Evolutionary conservation across 805 yeast species (phyloP), one percentile per base, ranked within the genome.

Genomic region (Hanseniaspora pseudoguilliermondii): DNA sequence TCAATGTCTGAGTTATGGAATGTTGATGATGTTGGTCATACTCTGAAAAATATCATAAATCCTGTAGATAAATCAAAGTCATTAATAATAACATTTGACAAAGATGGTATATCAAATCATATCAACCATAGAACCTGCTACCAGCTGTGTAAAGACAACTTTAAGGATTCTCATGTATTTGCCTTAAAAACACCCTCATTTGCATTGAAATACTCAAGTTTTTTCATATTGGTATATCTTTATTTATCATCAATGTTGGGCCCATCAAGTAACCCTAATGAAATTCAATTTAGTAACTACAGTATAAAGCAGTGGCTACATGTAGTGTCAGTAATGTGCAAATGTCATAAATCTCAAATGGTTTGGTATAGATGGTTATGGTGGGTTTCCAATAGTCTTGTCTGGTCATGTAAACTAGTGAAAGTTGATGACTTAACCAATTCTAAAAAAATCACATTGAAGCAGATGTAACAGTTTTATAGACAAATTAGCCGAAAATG

Each of bases 361-460:
- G 90, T 84, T 9, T 91, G 97, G 97, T 93, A 84, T 67, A 75
- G 98, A 61, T 86, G 85, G 72, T 83, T 88, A 1, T 93, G 97
- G 96, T 73, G 93, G 65, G 57, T 78, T 6, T 68, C 82, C 32
- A 52, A 52, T n/a, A 41, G 49, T 44, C 23, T 52, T 2, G 41
- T 39, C 8, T 51, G 55, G 55, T 35, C 43, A 20, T 46, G 49
- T 9, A 34, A 38, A 4, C 18, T 46, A 10, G 11, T 10, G 11
- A 46, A 46, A 20, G 18, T 32, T 32, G 7, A 10, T 32, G 15
- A 10, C 29, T 27, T 27, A 32, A 10, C 34, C 15, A 10, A 11
- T 10, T 11, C 15, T 32, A 32, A 32, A 32, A 32, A 32, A 10
- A 32, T 32, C 15, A 8, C 8, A 32, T 11, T 32, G 15, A 32